These are phyloP conservation scores for Westerdykella aurantiaca DNA, from an alignment of 2,329 filamentous ascomycete species.

Conservation along the genomic window DNA sequence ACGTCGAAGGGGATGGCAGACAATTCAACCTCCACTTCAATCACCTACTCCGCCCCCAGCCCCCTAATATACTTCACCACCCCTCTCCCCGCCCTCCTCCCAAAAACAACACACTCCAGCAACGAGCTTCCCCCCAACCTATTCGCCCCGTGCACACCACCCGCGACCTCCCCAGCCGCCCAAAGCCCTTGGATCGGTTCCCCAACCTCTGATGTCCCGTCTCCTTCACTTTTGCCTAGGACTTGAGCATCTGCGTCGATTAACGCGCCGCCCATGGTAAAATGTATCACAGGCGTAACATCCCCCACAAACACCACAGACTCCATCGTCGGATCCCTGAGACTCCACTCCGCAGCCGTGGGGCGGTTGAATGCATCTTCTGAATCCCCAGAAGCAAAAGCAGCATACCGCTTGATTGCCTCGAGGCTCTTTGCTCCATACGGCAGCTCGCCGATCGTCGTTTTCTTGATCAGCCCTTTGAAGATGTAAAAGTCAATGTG, in stretches of 20 bases:
- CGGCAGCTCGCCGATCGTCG: constrained; percentile 48
- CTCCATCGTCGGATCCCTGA: constrained; percentile 46
- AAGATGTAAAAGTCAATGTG: constrained; percentile 60
- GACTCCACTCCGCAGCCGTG: constrained; percentile 52
- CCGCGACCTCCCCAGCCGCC: constrained; percentile 60
- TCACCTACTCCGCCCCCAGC: neutral
- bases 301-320: constrained; percentile 53
- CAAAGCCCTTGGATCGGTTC: constrained; percentile 52
- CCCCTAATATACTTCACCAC: constrained; percentile 10
- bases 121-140: constrained; percentile 57
- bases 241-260: constrained; percentile 53
- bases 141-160: constrained; percentile 60
- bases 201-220: constrained; percentile 22
- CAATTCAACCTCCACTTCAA: too few species aligned
- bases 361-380: constrained; percentile 46
- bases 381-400: constrained; percentile 37
- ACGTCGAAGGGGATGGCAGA: too few species aligned
- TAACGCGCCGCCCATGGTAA: constrained; percentile 60
- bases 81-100: constrained; percentile 49
- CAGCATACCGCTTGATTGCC: constrained; percentile 48
- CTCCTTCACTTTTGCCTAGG: constrained; percentile 20
- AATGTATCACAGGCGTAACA: constrained; percentile 60
- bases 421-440: constrained; percentile 25
- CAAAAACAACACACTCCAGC: constrained; percentile 60
- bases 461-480: constrained; percentile 56